phyloP scores from a whole-genome alignment of 371 early-diverging fungal genomes.

The Cokeromyces recurvatus region DNA sequence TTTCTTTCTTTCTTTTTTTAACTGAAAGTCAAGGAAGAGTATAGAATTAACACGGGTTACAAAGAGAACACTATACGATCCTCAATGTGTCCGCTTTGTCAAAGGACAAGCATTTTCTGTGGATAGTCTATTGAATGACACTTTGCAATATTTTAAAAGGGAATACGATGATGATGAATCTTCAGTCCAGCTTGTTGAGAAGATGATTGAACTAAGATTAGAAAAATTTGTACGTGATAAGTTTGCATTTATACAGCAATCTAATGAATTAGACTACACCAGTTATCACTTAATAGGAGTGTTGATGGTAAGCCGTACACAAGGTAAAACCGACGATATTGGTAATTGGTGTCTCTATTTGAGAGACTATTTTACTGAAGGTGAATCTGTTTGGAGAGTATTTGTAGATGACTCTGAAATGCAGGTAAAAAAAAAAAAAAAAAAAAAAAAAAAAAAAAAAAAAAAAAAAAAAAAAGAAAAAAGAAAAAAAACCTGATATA shows the following conservation, averaged over 20 bases:
- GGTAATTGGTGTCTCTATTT: constrained; percentile 33
- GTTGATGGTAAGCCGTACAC: no score
- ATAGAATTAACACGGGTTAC: constrained; percentile 7
- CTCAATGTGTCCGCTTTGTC: constrained; percentile 5
- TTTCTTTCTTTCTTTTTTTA: constrained; percentile 1
- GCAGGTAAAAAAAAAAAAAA: neutral
- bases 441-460: neutral
- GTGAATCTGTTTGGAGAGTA: constrained; percentile 35
- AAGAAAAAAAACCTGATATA: no score
- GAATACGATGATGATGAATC: neutral
- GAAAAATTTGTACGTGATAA: constrained; percentile 16
- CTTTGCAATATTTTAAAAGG: constrained; percentile 9
- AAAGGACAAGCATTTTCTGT: constrained; percentile 12
- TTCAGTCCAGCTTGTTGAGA: constrained; percentile 3
- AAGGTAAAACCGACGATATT: no score
- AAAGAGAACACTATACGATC: constrained; percentile 3
- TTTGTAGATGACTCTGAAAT: constrained; percentile 12
- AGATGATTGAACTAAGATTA: constrained; percentile 12
- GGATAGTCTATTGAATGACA: constrained; percentile 11
- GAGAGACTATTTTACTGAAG: constrained; percentile 25
- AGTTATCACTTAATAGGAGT: constrained; percentile 32
- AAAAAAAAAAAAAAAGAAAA: neutral
- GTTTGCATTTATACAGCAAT: constrained; percentile 1
- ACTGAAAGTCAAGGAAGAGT: constrained; percentile 12
- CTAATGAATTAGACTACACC: constrained; percentile 7